Conservation (phyloP, 331 rosid genomes). For the Spiraea crenata region DNA sequence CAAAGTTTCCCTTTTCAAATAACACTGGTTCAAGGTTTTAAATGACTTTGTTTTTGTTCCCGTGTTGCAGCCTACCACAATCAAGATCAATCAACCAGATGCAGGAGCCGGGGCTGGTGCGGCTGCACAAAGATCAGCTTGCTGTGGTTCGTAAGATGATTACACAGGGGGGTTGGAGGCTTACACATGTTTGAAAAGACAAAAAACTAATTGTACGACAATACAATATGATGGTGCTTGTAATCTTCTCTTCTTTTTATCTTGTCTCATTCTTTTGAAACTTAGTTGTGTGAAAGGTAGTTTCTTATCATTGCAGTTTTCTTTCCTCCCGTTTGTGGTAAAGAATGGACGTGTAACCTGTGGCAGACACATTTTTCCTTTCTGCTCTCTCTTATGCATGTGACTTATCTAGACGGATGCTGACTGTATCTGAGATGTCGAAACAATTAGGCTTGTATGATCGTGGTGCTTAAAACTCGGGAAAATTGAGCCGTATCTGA, state of each 20-base stretch:
- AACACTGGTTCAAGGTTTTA: not conserved
- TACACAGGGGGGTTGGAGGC: conserved; percentile 29
- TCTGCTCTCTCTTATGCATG: conserved; percentile 2
- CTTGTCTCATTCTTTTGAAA: conserved; percentile 37
- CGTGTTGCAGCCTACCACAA: conserved; percentile 59
- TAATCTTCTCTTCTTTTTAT: conserved; percentile 26
- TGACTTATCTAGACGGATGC: conserved; percentile 10
- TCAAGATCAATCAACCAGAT: conserved; percentile 65
- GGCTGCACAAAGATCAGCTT: conserved; percentile 61
- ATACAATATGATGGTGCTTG: conserved; percentile 43
- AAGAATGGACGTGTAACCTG: conserved; percentile 24
- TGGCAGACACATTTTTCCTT: conserved; percentile 19
- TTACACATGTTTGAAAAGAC: conserved; percentile 18
- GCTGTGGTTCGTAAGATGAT: conserved; percentile 67
- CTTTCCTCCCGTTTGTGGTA: not conserved
- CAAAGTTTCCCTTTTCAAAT: not conserved
- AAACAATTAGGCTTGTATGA: too few relatives aligned
- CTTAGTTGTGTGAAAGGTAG: conserved; percentile 42
- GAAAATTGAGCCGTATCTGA: too few relatives aligned
- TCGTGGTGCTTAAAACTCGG: too few relatives aligned
- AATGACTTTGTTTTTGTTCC: conserved; percentile 9
- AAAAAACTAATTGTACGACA: conserved; percentile 47
- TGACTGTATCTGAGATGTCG: not conserved
- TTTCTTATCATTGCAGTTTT: conserved; percentile 24
- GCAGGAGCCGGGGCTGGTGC: conserved; percentile 51